These are phyloP conservation scores for Cocos nucifera DNA, from an alignment of 176 grass and related monocot species.

Conservation along the genomic window DNA sequence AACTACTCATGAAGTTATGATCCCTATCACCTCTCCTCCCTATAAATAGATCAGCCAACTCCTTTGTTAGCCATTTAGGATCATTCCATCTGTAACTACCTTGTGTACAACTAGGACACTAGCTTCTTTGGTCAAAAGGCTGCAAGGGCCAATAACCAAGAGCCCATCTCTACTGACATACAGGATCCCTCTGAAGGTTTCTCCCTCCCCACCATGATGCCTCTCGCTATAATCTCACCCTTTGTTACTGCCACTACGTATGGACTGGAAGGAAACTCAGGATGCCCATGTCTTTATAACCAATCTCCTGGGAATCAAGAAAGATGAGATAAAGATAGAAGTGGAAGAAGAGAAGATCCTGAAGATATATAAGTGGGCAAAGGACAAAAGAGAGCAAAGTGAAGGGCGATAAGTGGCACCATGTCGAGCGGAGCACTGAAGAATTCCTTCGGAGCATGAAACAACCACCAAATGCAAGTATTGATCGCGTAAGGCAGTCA, in stretches of 20 bases:
- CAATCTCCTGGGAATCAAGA: slow-evolving; percentile 4
- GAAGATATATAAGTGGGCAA: slow-evolving; percentile 2
- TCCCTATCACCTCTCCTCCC: too few relatives aligned
- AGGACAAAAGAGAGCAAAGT: neutral
- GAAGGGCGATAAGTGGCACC: neutral
- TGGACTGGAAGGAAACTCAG: neutral
- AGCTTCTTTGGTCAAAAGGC: too few relatives aligned
- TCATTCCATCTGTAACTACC: too few relatives aligned
- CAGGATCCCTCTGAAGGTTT: too few relatives aligned
- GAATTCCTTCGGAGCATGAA: neutral
- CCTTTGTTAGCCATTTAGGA: too few relatives aligned
- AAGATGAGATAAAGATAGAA: neutral
- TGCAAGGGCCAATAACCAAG: too few relatives aligned
- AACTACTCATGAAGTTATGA: too few relatives aligned
- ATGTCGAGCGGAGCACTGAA: neutral
- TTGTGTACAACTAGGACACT: too few relatives aligned
- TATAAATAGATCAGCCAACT: too few relatives aligned
- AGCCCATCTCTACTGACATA: too few relatives aligned
- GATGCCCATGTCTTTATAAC: neutral
- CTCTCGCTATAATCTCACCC: neutral
- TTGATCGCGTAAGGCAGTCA: neutral
- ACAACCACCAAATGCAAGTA: neutral
- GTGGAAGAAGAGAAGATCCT: slow-evolving; percentile 9
- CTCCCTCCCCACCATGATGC: too few relatives aligned
- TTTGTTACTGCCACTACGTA: neutral